These are phyloP conservation scores for Metschnikowia chrysomelidarum DNA, from an alignment of 805 yeast species.

Conservation along the genomic window DNA sequence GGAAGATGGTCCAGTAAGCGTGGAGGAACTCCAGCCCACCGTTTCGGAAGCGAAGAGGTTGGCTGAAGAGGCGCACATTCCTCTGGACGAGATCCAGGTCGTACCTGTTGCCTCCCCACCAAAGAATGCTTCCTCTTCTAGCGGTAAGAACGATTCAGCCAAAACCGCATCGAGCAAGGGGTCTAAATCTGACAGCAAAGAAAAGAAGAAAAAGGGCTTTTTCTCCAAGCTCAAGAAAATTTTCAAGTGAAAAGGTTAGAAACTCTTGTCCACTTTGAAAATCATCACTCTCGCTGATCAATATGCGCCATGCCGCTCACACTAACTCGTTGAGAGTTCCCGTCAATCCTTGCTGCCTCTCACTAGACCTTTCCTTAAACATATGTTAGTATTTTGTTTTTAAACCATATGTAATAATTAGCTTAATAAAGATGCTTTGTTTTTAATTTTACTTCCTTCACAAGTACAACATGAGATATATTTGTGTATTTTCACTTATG, in stretches of 20 bases:
- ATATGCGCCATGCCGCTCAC: slow-evolving; percentile 4
- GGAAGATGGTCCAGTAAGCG: slow-evolving; percentile 34
- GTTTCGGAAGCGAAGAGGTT: slow-evolving; percentile 37
- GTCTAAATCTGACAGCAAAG: slow-evolving; percentile 17
- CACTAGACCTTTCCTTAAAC: slow-evolving; percentile 7
- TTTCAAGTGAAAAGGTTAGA: slow-evolving; percentile 23
- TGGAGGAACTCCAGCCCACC: slow-evolving; percentile 44
- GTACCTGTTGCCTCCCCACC: slow-evolving; percentile 8
- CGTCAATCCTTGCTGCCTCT: slow-evolving; percentile 1
- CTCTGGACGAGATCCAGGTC: slow-evolving; percentile 12
- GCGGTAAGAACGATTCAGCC: slow-evolving; percentile 13
- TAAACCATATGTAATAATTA: slow-evolving; percentile 9
- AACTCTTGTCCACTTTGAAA: slow-evolving; percentile 6
- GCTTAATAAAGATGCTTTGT: too few relatives aligned
- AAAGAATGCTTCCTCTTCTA: slow-evolving; percentile 9
- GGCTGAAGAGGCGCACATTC: slow-evolving; percentile 32
- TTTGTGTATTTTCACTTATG: too few relatives aligned
- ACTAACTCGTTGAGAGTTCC: slow-evolving; percentile 4
- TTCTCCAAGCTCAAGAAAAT: slow-evolving; percentile 43
- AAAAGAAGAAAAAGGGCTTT: slow-evolving; percentile 41
- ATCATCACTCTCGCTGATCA: slow-evolving; percentile 5
- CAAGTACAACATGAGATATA: too few relatives aligned
- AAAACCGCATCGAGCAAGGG: slow-evolving; percentile 9
- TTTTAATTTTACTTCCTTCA: too few relatives aligned
- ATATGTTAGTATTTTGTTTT: slow-evolving; percentile 4